Conservation (phyloP, 139 green algal species). For the Auxenochlorella pyrenoidosa region DNA sequence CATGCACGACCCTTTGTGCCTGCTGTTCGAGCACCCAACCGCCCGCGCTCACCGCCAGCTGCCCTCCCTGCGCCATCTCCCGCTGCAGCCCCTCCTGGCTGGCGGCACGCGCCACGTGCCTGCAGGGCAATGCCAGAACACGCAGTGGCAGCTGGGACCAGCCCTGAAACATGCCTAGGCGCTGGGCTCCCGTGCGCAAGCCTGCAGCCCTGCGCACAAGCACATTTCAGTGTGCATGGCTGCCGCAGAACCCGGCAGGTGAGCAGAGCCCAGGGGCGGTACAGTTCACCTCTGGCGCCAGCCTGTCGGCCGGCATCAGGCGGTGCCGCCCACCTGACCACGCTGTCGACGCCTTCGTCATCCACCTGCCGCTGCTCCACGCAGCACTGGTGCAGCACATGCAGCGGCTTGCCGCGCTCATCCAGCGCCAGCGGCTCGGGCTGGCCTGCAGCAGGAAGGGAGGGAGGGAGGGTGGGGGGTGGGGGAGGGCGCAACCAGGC, state of each 20-base stretch:
- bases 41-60: constrained; percentile 14
- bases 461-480: background rate
- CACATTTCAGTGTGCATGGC: background rate
- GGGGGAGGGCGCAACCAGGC: no score
- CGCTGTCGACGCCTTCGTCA: background rate
- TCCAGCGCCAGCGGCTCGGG: constrained; percentile 48
- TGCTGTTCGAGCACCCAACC: background rate
- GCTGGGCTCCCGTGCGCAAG: background rate
- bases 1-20: no score
- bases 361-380: constrained; percentile 48
- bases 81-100: constrained; percentile 11
- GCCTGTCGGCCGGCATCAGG: no score
- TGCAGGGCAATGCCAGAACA: constrained; percentile 10
- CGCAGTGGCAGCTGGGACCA: background rate
- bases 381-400: constrained; percentile 44
- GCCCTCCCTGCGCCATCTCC: constrained; percentile 37
- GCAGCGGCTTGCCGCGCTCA: constrained; percentile 37
- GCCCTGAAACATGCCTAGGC: background rate
- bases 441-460: constrained; percentile 24
- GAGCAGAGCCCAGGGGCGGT: no score
- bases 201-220: background rate
- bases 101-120: constrained; percentile 27
- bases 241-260: no score
- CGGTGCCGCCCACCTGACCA: constrained; percentile 29
- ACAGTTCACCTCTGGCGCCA: no score